These are phyloP conservation scores for Solanum appendiculatum DNA, from an alignment of 257 asterid genomes.

Conservation along the genomic window DNA sequence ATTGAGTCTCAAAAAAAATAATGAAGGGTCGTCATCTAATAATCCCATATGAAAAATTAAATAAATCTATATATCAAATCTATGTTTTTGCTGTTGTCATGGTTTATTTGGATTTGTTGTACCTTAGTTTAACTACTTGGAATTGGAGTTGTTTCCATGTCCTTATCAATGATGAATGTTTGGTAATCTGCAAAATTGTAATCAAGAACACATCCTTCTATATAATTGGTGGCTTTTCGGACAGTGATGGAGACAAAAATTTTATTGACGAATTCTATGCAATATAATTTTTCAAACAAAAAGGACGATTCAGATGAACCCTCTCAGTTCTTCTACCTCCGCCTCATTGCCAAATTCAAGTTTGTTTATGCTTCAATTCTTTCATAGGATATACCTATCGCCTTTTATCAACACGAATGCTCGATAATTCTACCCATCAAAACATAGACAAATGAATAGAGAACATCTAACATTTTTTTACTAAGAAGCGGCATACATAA, in stretches of 20 bases:
- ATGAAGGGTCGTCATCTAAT: not conserved
- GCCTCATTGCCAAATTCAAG: not conserved
- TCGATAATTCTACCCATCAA: not conserved
- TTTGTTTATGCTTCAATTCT: not conserved
- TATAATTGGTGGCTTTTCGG: not conserved
- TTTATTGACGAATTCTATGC: not conserved
- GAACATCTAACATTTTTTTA: not conserved
- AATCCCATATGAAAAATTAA: not conserved
- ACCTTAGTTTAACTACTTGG: not conserved
- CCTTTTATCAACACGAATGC: not conserved
- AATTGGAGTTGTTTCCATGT: not conserved
- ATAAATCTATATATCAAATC: not conserved
- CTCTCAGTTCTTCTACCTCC: not conserved
- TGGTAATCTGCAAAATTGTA: not conserved
- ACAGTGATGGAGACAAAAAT: fast-evolving
- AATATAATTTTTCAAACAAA: not conserved
- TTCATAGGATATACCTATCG: not conserved
- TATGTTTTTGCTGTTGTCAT: not conserved
- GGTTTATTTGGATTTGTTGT: not conserved
- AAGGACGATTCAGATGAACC: not conserved
- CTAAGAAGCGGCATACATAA: not conserved
- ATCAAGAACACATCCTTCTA: not conserved
- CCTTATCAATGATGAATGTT: not conserved
- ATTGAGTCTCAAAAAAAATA: not conserved
- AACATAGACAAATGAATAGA: not conserved